Percentiles rank a stretch among this genome's conserved stretches.
Conservation (phyloP, 768 basidiomycete genomes). For the Trametes villosa region DNA sequence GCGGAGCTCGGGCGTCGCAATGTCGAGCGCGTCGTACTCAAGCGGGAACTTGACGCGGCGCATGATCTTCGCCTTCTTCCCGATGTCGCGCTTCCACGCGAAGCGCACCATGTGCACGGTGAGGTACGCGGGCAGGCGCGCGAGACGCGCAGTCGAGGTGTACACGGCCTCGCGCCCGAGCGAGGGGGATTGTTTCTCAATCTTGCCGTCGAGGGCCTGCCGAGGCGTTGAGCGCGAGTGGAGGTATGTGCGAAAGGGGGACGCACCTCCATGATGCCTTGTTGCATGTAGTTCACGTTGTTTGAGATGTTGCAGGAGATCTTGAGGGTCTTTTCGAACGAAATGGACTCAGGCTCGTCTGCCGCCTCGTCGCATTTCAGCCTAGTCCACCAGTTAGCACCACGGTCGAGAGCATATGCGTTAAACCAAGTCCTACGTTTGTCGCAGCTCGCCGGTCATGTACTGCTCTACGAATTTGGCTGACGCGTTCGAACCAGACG, state of each 20-base stretch:
- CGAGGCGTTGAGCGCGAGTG: too few species aligned
- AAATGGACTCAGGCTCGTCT: constrained; percentile 69
- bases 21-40: constrained; percentile 85
- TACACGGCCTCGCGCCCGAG: constrained; percentile 84
- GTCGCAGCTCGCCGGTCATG: constrained; percentile 76
- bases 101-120: constrained; percentile 97
- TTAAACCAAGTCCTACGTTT: constrained; percentile 53
- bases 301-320: constrained; percentile 91
- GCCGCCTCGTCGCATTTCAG: constrained; percentile 81
- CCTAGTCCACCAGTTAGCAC: constrained; percentile 43
- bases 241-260: too few species aligned
- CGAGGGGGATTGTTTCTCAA: constrained; percentile 82
- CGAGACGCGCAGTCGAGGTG: constrained; percentile 76
- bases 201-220: constrained; percentile 86
- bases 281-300: constrained; percentile 86
- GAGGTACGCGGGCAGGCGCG: constrained; percentile 83
- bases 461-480: constrained; percentile 80
- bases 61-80: constrained; percentile 97
- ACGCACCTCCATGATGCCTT: constrained; percentile 80
- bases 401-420: not conserved
- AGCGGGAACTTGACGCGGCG: constrained; percentile 87
- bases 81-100: constrained; percentile 89
- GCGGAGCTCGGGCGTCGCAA: constrained; percentile 80
- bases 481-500: constrained; percentile 34
- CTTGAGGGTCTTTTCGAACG: constrained; percentile 79